These are phyloP conservation scores for Phoma sp. DNA, from an alignment of 2,329 filamentous ascomycete species.

Conservation along the genomic window DNA sequence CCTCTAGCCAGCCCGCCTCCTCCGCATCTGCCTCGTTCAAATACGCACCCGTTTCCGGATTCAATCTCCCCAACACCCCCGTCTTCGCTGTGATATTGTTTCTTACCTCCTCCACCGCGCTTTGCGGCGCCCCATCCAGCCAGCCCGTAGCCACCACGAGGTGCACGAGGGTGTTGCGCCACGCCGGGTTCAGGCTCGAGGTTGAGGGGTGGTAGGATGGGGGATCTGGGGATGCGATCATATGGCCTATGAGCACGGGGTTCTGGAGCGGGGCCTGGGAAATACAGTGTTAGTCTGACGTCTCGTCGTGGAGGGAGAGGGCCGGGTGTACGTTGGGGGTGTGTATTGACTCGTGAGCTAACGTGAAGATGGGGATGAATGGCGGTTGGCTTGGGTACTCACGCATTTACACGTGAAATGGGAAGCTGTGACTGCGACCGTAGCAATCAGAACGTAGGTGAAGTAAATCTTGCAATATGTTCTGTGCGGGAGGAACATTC, in stretches of 20 bases:
- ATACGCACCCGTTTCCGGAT: constrained; percentile 34
- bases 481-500: background rate
- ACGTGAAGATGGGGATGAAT: no score
- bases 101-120: constrained; percentile 23
- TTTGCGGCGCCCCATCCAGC: constrained; percentile 15
- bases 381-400: background rate
- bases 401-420: constrained; percentile 29
- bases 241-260: constrained; percentile 30
- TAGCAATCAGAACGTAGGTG: background rate
- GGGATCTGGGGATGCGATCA: constrained; percentile 20
- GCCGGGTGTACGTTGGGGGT: background rate
- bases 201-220: constrained; percentile 22
- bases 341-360: background rate
- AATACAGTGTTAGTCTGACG: background rate
- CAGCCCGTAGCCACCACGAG: constrained; percentile 26
- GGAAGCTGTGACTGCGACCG: background rate
- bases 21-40: constrained; percentile 38
- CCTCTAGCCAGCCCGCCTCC: constrained; percentile 34
- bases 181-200: constrained; percentile 31
- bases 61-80: constrained; percentile 21
- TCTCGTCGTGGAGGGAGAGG: background rate
- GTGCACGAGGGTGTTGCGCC: constrained; percentile 32
- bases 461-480: background rate
- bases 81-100: constrained; percentile 26
- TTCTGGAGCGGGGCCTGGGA: constrained; percentile 4